A percentile compares a stretch with the other conserved stretches of the same genome.
Conservation (phyloP, 306 rosid genomes). For the Hippophae gyantsensis region DNA sequence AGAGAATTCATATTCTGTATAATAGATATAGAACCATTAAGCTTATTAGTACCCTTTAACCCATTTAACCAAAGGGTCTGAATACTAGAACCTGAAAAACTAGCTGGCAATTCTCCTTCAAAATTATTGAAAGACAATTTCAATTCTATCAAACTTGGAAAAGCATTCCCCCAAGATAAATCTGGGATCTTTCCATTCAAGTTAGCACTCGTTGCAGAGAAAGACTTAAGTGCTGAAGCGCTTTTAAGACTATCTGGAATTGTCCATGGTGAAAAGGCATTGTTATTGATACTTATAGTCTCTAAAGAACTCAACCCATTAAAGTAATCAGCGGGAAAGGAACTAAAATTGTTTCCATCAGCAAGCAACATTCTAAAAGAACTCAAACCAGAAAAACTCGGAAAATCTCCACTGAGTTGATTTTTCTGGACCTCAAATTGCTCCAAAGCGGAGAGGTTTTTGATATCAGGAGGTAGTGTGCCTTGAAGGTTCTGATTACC, state of each 20-base stretch:
- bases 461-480: conserved; percentile 42
- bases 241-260: conserved; percentile 36
- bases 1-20: conserved; percentile 46
- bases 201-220: conserved; percentile 34
- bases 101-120: conserved; percentile 51
- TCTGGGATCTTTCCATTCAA: conserved; percentile 49
- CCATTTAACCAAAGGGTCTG: conserved; percentile 54
- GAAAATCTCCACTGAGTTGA: conserved; percentile 46
- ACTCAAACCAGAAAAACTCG: conserved; percentile 32
- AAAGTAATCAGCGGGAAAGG: conserved; percentile 50
- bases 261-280: conserved; percentile 42
- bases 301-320: conserved; percentile 24
- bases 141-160: conserved; percentile 38
- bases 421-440: conserved; percentile 49
- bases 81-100: conserved; percentile 33
- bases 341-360: conserved; percentile 42
- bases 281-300: conserved; percentile 31
- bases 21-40: conserved; percentile 56
- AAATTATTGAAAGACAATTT: conserved; percentile 40
- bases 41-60: conserved; percentile 32
- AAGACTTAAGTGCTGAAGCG: conserved; percentile 22
- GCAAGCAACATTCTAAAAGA: conserved; percentile 30
- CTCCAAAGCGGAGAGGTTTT: conserved; percentile 21
- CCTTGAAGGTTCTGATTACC: conserved; percentile 51
- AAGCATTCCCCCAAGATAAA: conserved; percentile 28